phyloP scores from a whole-genome alignment of 2,329 filamentous ascomycete species.

The Aureobasidium sp. region DNA sequence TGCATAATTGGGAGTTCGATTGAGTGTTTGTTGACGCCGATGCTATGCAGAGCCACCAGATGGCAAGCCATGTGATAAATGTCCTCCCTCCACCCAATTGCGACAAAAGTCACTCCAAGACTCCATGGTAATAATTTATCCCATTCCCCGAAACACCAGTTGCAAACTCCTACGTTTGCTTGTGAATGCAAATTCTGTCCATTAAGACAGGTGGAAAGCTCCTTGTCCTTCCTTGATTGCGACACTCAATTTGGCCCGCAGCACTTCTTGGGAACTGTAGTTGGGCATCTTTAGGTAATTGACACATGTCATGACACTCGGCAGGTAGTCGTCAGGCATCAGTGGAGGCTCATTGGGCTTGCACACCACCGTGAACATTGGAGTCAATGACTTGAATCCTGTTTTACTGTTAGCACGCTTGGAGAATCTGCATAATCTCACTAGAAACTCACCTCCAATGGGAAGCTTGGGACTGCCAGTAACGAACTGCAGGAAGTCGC shows the following conservation, averaged over 20 bases:
- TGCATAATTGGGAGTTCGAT: not conserved
- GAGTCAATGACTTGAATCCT: conserved; percentile 96
- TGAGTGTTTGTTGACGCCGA: not conserved
- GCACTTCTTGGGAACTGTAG: conserved; percentile 70
- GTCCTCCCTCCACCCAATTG: not conserved
- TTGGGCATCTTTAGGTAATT: conserved; percentile 98
- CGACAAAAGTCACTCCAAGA: not conserved
- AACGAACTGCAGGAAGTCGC: conserved; percentile 95
- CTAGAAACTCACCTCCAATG: conserved; percentile 71
- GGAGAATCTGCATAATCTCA: not conserved
- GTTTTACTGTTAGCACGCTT: conserved; percentile 5
- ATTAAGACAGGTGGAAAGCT: conserved; percentile 71
- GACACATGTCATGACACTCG: conserved; percentile 99
- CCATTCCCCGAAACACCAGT: not conserved
- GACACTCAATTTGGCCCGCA: conserved; percentile 70
- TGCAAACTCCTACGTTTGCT: not conserved
- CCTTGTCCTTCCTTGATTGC: conserved; percentile 95
- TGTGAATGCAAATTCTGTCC: not conserved
- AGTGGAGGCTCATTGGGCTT: conserved; percentile 95
- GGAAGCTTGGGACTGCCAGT: conserved; percentile 97
- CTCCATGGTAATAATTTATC: not conserved
- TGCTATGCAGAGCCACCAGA: conserved; percentile 5
- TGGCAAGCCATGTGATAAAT: conserved; percentile 1
- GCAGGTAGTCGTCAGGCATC: conserved; percentile 93
- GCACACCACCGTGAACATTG: conserved; percentile 98